Percentiles rank a stretch among this genome's conserved stretches.
Evolutionary conservation across 1,139 yeast genomes (phyloP).

Genomic region (Diutina scorzettiae): DNA sequence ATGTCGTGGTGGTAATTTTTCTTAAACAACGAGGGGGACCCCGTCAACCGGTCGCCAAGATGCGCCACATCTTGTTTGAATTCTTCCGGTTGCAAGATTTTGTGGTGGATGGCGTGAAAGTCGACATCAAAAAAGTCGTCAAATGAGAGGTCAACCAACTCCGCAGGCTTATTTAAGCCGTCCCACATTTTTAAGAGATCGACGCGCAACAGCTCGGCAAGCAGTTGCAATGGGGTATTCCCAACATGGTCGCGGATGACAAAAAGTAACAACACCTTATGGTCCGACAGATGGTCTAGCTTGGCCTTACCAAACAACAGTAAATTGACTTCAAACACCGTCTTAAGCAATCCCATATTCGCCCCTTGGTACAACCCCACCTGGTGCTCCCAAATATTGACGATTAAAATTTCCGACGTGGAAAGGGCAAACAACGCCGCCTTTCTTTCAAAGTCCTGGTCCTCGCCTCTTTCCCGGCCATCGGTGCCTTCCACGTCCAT

Average conservation of each 20-base stretch:
- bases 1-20: slow-evolving; percentile 70
- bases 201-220: slow-evolving; percentile 52
- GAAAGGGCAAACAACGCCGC: slow-evolving; percentile 92
- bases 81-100: slow-evolving; percentile 64
- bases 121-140: slow-evolving; percentile 76
- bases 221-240: slow-evolving; percentile 65
- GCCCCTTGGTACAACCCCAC: slow-evolving; percentile 97
- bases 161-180: slow-evolving; percentile 59
- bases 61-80: slow-evolving; percentile 51
- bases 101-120: slow-evolving; percentile 78
- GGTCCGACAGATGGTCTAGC: slow-evolving; percentile 23
- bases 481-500: slow-evolving; percentile 98
- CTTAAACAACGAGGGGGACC: slow-evolving; percentile 37
- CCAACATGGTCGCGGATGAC: slow-evolving; percentile 92
- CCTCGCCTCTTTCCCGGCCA: slow-evolving; percentile 96
- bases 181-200: slow-evolving; percentile 78
- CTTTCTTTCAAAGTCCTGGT: slow-evolving; percentile 93
- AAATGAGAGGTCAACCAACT: slow-evolving; percentile 39
- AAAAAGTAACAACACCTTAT: slow-evolving; percentile 68
- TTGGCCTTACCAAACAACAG: slow-evolving; percentile 52
- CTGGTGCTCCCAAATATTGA: slow-evolving; percentile 95
- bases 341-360: slow-evolving; percentile 86
- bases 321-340: slow-evolving; percentile 91
- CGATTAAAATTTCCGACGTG: slow-evolving; percentile 80
- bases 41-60: slow-evolving; percentile 51